Evolutionary conservation across 495 filamentous ascomycete species (phyloP).

Genomic region (Xylona heveae): DNA sequence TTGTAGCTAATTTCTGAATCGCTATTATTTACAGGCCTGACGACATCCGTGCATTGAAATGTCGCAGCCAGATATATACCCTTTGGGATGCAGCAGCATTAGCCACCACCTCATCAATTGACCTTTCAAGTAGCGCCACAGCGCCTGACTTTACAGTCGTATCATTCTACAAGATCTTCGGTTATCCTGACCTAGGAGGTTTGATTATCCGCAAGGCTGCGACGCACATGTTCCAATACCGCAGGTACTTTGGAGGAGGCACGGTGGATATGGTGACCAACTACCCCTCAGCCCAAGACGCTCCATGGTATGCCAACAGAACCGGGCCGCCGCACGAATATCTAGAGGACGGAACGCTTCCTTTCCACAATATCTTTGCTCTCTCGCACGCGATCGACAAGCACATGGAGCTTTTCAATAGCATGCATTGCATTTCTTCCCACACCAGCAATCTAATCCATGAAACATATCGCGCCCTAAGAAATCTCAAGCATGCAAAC

Average conservation of each 20-base stretch:
- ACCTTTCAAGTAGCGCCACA: constrained; percentile 33
- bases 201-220: constrained; percentile 60
- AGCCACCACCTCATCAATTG: constrained; percentile 53
- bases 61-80: constrained; percentile 34
- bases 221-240: constrained; percentile 34
- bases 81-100: constrained; percentile 82
- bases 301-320: constrained; percentile 59
- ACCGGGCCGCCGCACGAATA: constrained; percentile 48
- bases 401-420: constrained; percentile 46
- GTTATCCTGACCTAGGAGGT: constrained; percentile 79
- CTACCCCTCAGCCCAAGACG: constrained; percentile 22
- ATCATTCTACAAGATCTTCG: constrained; percentile 95
- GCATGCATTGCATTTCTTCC: constrained; percentile 46
- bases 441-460: constrained; percentile 50
- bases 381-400: constrained; percentile 48
- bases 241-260: constrained; percentile 83
- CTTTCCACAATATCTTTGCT: constrained; percentile 74
- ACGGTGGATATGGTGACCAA: constrained; percentile 63
- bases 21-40: no score
- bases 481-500: constrained; percentile 42
- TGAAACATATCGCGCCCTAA: constrained; percentile 34
- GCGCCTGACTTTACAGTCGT: constrained; percentile 77
- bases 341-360: constrained; percentile 78
- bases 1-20: no score
- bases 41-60: constrained; percentile 7